Evolutionary conservation across 1,284 basidiomycete species (phyloP).

Genomic region (Tilletia setariae): DNA sequence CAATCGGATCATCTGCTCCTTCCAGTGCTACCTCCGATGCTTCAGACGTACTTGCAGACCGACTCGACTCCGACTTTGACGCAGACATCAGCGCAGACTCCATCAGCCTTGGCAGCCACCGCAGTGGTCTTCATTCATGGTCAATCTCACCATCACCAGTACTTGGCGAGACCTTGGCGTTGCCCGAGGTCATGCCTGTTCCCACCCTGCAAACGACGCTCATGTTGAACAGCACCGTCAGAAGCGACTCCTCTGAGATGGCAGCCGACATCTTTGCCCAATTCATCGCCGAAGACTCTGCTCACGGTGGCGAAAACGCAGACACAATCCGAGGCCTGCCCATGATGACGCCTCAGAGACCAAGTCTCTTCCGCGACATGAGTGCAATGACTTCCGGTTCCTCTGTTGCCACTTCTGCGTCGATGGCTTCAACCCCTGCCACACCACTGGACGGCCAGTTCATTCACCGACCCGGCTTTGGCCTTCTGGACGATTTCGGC

Average conservation of each 20-base stretch:
- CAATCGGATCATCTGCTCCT: slow-evolving; percentile 6
- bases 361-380: slow-evolving; percentile 1
- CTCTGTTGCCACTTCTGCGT: not conserved
- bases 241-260: slow-evolving; percentile 1
- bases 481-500: not conserved
- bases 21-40: slow-evolving; percentile 12
- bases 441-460: slow-evolving; percentile 1
- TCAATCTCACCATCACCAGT: slow-evolving; percentile 10
- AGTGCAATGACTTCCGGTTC: not conserved
- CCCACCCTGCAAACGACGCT: not conserved
- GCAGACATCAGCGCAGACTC: slow-evolving; percentile 8
- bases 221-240: not conserved
- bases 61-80: slow-evolving; percentile 11
- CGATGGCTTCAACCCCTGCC: not conserved
- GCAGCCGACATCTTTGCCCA: slow-evolving; percentile 15
- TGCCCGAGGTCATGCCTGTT: not conserved
- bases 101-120: slow-evolving; percentile 4
- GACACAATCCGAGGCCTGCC: slow-evolving; percentile 14
- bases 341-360: slow-evolving; percentile 6
- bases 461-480: not conserved
- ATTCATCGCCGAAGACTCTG: slow-evolving; percentile 4
- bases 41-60: slow-evolving; percentile 7
- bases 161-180: not conserved
- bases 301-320: not conserved
- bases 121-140: slow-evolving; percentile 3